Base-by-base conservation (phyloP, 139 green algal genomes). In the Micractinium sp. region DNA sequence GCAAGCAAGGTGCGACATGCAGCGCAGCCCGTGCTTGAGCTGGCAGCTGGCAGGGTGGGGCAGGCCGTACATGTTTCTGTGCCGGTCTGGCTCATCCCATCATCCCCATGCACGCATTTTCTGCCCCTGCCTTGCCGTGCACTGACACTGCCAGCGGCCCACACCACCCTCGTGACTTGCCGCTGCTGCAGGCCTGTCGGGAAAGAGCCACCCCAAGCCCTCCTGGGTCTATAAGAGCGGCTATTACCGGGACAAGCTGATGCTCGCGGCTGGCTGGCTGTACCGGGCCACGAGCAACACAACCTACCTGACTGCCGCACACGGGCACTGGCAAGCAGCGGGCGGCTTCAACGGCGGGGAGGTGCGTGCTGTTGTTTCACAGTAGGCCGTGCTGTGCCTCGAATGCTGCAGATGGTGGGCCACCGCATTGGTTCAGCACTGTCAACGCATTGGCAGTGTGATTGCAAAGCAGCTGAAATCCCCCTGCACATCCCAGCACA, bases 191-290 rank as follows among this genome's bases (percentile, higher is more conserved):
- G 82, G 82, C 82, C 82, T 87, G 33, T 87, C 53, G 38, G 25
- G 31, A 35, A 87, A 61, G 82, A 79, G 20, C 5, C 61, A 78
- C 61, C 36, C 82, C 5, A 38, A 66, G 12, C 73, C 60, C 29
- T 82, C 82, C 29, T 23, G 81, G 16, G 80, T 66, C 25, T 95
- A 93, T 82, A 87, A 90, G 82, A 89, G 53, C 69, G 90, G 74
- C 56, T 76, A 39, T 71, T 93, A 73, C 60, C 23, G 39, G 9
- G 93, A 95, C 76, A 89, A 95, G 53, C 76, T 95, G 12, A 83
- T 90, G 53, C 92, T 89, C 69, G 93, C 91, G 14, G 93, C 93
- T 27, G 84, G 66, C 29, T 95, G 91, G 91, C 79, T 95, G 69
- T 94, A 90, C 84, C 76, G 88, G 15, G 91, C 91, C 23, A 94